Conservation (phyloP, 108 stramenopile genomes). For the Epipyxis sp. region DNA sequence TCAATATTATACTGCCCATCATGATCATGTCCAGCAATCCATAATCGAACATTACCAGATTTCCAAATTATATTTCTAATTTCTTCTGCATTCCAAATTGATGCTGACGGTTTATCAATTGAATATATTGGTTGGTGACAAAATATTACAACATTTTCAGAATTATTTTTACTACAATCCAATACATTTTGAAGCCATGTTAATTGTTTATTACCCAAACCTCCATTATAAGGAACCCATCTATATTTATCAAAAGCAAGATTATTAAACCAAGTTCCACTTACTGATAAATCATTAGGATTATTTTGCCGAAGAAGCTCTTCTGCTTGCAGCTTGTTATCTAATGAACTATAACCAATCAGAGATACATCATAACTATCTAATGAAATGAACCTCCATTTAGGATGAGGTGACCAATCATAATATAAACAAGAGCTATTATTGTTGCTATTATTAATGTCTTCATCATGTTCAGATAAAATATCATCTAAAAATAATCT, state of each 20-base stretch:
- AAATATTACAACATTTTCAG: not conserved
- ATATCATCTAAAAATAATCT: not conserved
- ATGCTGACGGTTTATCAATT: not conserved
- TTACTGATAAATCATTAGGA: not conserved
- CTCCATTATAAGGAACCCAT: not conserved
- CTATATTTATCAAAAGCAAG: not conserved
- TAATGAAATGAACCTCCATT: not conserved
- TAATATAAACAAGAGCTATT: not conserved
- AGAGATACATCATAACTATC: conserved; percentile 1
- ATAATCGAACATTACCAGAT: not conserved
- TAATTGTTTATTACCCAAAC: not conserved
- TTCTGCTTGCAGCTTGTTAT: not conserved
- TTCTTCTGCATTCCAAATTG: not conserved
- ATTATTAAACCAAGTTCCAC: not conserved
- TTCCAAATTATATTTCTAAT: not conserved
- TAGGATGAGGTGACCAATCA: not conserved
- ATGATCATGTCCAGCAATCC: not conserved
- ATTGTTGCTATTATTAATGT: not conserved
- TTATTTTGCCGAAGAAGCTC: not conserved
- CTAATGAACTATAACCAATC: not conserved
- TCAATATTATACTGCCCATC: not conserved
- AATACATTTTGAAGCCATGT: not conserved
- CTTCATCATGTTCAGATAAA: not conserved
- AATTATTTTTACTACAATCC: not conserved
- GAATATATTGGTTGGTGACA: conserved; percentile 1